Percentiles rank a stretch among this genome's conserved stretches.
These are phyloP conservation scores for Aspergillus unguis DNA, from an alignment of 2,329 filamentous ascomycete species.

Conservation along the genomic window DNA sequence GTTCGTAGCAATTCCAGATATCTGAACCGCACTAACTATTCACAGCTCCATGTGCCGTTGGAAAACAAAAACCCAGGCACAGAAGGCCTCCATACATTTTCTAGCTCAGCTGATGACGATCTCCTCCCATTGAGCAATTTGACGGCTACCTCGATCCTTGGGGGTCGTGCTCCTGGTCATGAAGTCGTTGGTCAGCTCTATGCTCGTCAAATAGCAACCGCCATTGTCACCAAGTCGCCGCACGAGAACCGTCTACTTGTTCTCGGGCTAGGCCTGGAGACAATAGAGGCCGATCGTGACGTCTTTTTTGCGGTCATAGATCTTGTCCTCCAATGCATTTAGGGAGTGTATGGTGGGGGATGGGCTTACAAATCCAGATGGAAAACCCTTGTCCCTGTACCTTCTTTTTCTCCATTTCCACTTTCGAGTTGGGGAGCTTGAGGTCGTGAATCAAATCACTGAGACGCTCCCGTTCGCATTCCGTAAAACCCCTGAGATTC, in stretches of 20 bases:
- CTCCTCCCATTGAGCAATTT: slow-evolving; percentile 76
- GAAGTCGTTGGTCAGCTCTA: slow-evolving; percentile 85
- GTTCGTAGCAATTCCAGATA: slow-evolving; percentile 49
- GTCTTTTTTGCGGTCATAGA: slow-evolving; percentile 44
- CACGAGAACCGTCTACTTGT: slow-evolving; percentile 58
- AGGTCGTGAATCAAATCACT: slow-evolving; percentile 4
- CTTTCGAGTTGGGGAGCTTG: slow-evolving; percentile 6
- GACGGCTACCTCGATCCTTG: slow-evolving; percentile 81
- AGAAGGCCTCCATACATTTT: slow-evolving; percentile 38
- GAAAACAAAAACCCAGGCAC: slow-evolving; percentile 35
- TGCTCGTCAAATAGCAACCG: slow-evolving; percentile 82
- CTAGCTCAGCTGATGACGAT: slow-evolving; percentile 48
- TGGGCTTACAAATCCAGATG: slow-evolving; percentile 14
- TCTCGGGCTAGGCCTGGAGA: slow-evolving; percentile 56
- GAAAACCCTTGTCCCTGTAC: slow-evolving; percentile 8
- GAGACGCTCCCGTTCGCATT: slow-evolving; percentile 10
- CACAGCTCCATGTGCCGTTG: slow-evolving; percentile 32
- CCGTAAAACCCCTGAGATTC: slow-evolving; percentile 15
- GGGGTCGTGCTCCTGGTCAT: slow-evolving; percentile 72
- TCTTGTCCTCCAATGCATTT: slow-evolving; percentile 43
- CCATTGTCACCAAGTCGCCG: slow-evolving; percentile 68
- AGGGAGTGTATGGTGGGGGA: slow-evolving; percentile 11
- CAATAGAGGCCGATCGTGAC: slow-evolving; percentile 40
- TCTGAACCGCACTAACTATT: slow-evolving; percentile 10
- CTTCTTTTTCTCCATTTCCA: slow-evolving; percentile 12